Base-by-base conservation (phyloP, 176 grass and related monocot genomes). In the Rhynchospora pubera region DNA sequence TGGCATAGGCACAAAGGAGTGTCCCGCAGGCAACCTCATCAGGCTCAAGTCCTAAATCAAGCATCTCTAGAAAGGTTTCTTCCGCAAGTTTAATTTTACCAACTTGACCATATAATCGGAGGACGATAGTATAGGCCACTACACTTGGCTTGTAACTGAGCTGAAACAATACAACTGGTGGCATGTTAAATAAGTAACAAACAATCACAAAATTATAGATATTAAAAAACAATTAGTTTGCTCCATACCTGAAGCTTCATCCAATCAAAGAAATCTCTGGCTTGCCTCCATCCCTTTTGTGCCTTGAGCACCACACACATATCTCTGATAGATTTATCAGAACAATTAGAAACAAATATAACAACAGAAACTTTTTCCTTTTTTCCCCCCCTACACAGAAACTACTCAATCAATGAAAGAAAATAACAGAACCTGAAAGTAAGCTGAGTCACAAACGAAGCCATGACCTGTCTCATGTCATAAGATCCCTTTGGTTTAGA, bases 241-340 rank as follows among this genome's bases (percentile, higher is more conserved):
- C 5, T 23, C 39, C 8, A n/a, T 58, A 91, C 95, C 85, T 98
- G 95, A 22, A 91, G 83, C 84, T 97, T 97, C 95, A 97, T 97
- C 95, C 95, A 94, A 9, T 81, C 84, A 85, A 98, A 98, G 90
- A 98, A 98, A 19, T 98, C 92, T 50, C 92, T 86, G 5, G 79
- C 95, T 84, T 94, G 92, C 48, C 85, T 83, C 92, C 95, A 98
- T 4, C 90, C 92, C 43, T 91, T 87, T 77, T 94, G 95, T 77
- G 92, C 92, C 66, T 87, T 90, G 81, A 98, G 95, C 4, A 98
- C 95, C 32, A 93, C 79, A 84, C 95, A 98, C 95, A 98, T 97
- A 86, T 97, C 95, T 65, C 90, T 81, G 53, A 47, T 81, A 65
- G 8, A 62, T 45, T 81, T 30, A 5, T 61, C 57, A 64, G 59